Base-by-base conservation (phyloP, 352 stramenopile genomes). In the Globisporangium uncinulatum region DNA sequence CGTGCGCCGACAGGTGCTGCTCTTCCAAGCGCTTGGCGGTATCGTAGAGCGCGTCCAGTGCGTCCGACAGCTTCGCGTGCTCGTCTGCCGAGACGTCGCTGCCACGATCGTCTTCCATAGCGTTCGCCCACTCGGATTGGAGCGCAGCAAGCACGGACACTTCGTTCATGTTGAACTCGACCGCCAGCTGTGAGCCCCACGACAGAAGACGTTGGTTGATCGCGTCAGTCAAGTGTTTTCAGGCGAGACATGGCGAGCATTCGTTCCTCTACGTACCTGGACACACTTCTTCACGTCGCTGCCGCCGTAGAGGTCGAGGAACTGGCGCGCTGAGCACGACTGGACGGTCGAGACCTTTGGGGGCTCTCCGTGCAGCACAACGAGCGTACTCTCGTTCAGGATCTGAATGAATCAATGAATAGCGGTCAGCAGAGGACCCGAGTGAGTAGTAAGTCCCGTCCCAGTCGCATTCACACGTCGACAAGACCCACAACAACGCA, bases 141-240 rank as follows among this genome's bases (percentile, higher is more conserved):
- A 94, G 66, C 20, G 69, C 70, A 7, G 73, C 57, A 13, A 94
- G 47, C 14, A 87, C 59, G 7, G 58, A 54, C 5, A 70, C 65
- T 42, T 94, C 83, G 21, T 89, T 89, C 39, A 94, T 70, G 15
- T 75, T 72, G 51, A 86, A 91, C 47, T 86, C 73, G 14, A 94
- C 51, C 5, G 81, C 85, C 59, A 93, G 71, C 82, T 93, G 72
- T 29, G 24, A 29, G 24, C 24, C 24, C 42, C 17, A 48, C 20
- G 39, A 15, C 13, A 32, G 6, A 29, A 29, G 20, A 34, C 4
- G 24, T 29, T 29, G 24, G 24, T 29, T 29, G 24, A 29, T 29
- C 24, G 24, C 1, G 24, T 29, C 24, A 29, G 24, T 29, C 24
- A 29, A 1, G 24, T 29, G 24, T 29, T 29, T 29, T 29, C 24